Evolutionary conservation across 1,284 basidiomycete genomes (phyloP).

Genomic region (Salmacisia buchloeana): DNA sequence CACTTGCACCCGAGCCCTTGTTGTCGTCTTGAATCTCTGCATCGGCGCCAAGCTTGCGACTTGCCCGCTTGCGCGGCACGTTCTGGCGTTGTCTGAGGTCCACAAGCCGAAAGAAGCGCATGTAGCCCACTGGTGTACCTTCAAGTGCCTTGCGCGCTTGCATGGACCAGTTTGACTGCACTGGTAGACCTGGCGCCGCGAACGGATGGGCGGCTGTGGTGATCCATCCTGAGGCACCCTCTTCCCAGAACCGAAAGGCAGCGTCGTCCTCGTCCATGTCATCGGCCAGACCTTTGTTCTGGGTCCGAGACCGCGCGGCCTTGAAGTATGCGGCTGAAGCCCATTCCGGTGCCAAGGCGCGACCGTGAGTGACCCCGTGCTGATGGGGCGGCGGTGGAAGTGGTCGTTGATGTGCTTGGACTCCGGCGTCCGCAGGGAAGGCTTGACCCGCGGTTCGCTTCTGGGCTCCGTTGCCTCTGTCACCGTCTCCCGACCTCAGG

Average conservation of each 20-base stretch:
- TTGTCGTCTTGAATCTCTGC: too few relatives aligned
- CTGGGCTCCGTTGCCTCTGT: too few relatives aligned
- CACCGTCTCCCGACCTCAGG: too few relatives aligned
- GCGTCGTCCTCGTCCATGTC: neutral
- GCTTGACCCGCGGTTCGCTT: too few relatives aligned
- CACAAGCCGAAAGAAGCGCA: constrained; percentile 1
- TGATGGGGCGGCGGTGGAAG: too few relatives aligned
- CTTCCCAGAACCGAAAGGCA: neutral
- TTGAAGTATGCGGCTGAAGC: too few relatives aligned
- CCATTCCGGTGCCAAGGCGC: too few relatives aligned
- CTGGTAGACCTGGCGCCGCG: neutral
- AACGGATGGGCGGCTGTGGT: neutral
- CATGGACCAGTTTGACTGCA: neutral
- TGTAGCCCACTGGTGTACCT: neutral
- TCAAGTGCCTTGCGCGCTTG: constrained; percentile 1
- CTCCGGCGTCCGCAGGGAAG: too few relatives aligned
- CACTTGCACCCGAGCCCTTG: too few relatives aligned
- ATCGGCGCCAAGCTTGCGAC: neutral
- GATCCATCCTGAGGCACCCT: neutral
- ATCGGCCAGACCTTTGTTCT: neutral
- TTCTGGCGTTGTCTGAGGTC: neutral
- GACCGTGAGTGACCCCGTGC: too few relatives aligned
- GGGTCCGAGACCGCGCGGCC: too few relatives aligned
- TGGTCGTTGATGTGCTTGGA: too few relatives aligned
- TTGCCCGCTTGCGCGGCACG: neutral